Conservation (phyloP, 495 filamentous ascomycete genomes). For the Tetracladium setigerum region DNA sequence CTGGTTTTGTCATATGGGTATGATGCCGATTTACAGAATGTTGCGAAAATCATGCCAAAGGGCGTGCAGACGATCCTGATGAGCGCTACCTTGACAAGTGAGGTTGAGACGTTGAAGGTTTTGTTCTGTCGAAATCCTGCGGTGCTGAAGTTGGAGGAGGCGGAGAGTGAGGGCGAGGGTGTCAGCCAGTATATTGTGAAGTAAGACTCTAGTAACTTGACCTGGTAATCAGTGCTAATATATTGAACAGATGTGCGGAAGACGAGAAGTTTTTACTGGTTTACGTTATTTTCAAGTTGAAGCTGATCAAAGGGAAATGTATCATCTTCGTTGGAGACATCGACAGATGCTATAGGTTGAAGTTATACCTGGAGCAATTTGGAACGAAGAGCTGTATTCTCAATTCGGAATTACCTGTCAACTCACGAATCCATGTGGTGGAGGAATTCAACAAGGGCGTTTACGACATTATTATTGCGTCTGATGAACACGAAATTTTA, state of each 20-base stretch:
- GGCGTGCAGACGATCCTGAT: slow-evolving; percentile 87
- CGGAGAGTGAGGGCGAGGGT: slow-evolving; percentile 60
- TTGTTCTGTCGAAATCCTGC: slow-evolving; percentile 78
- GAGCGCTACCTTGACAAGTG: slow-evolving; percentile 83
- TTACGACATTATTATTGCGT: slow-evolving; percentile 96
- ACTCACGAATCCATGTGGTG: slow-evolving; percentile 86
- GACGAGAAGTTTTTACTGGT: slow-evolving; percentile 94
- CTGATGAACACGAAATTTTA: slow-evolving; percentile 84
- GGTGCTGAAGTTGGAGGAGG: slow-evolving; percentile 66
- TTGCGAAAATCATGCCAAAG: slow-evolving; percentile 69
- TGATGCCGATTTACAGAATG: slow-evolving; percentile 73
- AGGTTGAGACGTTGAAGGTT: slow-evolving; percentile 77
- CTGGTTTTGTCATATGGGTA: slow-evolving; percentile 93
- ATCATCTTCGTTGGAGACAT: slow-evolving; percentile 93
- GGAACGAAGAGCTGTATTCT: slow-evolving; percentile 88
- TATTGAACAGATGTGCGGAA: slow-evolving; percentile 61
- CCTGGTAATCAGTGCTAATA: slow-evolving; percentile 1
- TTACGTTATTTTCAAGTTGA: slow-evolving; percentile 91
- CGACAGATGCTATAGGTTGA: slow-evolving; percentile 87
- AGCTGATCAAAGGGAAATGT: slow-evolving; percentile 88
- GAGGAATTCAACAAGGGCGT: slow-evolving; percentile 94
- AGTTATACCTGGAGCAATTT: slow-evolving; percentile 95
- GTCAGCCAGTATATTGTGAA: slow-evolving; percentile 83
- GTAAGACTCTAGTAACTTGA: slow-evolving; percentile 29
- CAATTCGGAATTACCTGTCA: slow-evolving; percentile 91